Evolutionary conservation across 1,139 yeast genomes (phyloP).

Genomic region (Kodamaea ohmeri): DNA sequence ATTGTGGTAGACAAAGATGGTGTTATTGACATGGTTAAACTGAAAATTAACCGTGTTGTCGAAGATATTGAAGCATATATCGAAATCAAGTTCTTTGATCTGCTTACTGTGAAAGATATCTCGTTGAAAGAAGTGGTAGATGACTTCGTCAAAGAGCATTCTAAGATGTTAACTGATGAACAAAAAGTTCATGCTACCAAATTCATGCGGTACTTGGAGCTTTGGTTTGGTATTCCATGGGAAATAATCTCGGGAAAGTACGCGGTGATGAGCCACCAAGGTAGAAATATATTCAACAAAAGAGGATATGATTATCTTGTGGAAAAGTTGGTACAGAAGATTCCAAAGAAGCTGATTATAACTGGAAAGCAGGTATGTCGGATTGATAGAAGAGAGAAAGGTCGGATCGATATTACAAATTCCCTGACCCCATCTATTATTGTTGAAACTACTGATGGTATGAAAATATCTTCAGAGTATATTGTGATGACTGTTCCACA

Average conservation of each 20-base stretch:
- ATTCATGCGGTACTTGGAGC: slow-evolving; percentile 55
- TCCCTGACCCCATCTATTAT: too few species aligned
- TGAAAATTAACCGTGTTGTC: slow-evolving; percentile 38
- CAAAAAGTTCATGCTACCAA: slow-evolving; percentile 54
- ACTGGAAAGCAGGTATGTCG: slow-evolving; percentile 45
- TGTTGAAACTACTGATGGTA: slow-evolving; percentile 13
- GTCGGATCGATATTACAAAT: neutral
- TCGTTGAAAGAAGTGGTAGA: slow-evolving; percentile 48
- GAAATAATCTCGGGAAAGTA: slow-evolving; percentile 64
- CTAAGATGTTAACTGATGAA: slow-evolving; percentile 45
- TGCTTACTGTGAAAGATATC: slow-evolving; percentile 44
- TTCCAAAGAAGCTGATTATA: slow-evolving; percentile 42
- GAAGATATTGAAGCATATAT: slow-evolving; percentile 62
- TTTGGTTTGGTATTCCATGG: slow-evolving; percentile 80
- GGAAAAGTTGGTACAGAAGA: slow-evolving; percentile 36
- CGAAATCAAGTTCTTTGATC: slow-evolving; percentile 51
- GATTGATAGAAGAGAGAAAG: slow-evolving; percentile 30
- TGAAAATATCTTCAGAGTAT: slow-evolving; percentile 41
- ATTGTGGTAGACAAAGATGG: slow-evolving; percentile 43
- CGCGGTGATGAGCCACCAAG: slow-evolving; percentile 64
- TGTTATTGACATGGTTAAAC: slow-evolving; percentile 24
- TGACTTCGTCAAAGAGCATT: slow-evolving; percentile 46
- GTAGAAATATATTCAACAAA: slow-evolving; percentile 67
- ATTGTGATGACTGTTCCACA: slow-evolving; percentile 75
- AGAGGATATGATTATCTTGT: slow-evolving; percentile 57